Conservation (phyloP, 2,329 filamentous ascomycete genomes). For the Exserohilum turcica region DNA sequence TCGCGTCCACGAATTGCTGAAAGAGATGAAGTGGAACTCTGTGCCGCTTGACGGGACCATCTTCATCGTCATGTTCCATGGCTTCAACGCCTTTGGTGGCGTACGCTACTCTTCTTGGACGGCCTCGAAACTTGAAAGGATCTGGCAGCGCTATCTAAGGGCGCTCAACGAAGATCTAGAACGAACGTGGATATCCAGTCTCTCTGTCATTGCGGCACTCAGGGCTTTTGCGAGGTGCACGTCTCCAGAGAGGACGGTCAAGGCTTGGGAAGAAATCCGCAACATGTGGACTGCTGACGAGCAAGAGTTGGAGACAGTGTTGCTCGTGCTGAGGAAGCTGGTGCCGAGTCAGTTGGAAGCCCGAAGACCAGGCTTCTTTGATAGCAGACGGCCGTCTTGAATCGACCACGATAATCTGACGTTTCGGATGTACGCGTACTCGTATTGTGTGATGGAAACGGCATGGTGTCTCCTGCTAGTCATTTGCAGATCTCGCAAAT, state of each 20-base stretch:
- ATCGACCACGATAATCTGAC: background rate
- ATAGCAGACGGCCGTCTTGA: constrained; percentile 2
- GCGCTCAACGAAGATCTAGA: constrained; percentile 25
- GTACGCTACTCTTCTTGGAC: constrained; percentile 73
- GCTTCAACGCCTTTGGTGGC: constrained; percentile 76
- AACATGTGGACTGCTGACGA: constrained; percentile 42
- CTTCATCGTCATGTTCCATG: constrained; percentile 81
- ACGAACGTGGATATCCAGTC: constrained; percentile 36
- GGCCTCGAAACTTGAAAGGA: constrained; percentile 63
- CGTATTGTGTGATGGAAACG: no score
- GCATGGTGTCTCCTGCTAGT: no score
- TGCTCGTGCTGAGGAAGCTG: constrained; percentile 33
- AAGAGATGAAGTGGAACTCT: constrained; percentile 74
- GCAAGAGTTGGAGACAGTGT: constrained; percentile 40
- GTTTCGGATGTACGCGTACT: background rate
- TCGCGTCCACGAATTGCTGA: constrained; percentile 71
- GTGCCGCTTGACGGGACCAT: constrained; percentile 75
- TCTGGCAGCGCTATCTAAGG: constrained; percentile 37
- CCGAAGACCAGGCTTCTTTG: constrained; percentile 1
- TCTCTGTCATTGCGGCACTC: constrained; percentile 38
- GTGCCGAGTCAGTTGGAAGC: constrained; percentile 18
- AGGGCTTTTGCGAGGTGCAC: constrained; percentile 67
- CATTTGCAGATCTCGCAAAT: no score
- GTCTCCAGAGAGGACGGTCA: constrained; percentile 57
- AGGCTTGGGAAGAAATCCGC: constrained; percentile 58